Evolutionary conservation across 1,284 basidiomycete species (phyloP).

Genomic region (Meira nashicola): DNA sequence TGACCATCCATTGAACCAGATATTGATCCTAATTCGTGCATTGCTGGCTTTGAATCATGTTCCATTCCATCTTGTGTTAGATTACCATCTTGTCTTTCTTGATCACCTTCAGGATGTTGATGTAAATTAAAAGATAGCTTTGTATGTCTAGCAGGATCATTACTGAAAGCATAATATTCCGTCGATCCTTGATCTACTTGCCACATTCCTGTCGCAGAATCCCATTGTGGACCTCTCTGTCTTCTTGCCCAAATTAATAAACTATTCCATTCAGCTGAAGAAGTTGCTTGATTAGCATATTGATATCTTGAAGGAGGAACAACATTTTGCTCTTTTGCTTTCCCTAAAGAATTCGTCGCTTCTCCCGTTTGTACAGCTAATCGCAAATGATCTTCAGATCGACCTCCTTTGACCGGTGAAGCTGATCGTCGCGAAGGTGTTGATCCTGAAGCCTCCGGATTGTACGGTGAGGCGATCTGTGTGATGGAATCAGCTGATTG

Average conservation of each 20-base stretch:
- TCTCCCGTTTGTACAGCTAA: too few relatives aligned
- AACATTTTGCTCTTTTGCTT: background rate
- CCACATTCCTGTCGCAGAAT: slow-evolving; percentile 23
- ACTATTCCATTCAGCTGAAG: slow-evolving; percentile 41
- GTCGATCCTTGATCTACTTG: slow-evolving; percentile 9
- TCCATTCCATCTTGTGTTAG: background rate
- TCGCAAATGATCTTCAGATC: background rate
- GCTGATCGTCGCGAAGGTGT: background rate
- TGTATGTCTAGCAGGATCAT: slow-evolving; percentile 7
- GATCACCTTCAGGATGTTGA: background rate
- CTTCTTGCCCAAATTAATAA: slow-evolving; percentile 38
- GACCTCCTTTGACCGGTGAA: background rate
- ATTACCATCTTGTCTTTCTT: background rate
- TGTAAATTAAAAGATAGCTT: background rate
- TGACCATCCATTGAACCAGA: background rate
- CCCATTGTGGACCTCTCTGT: slow-evolving; percentile 43
- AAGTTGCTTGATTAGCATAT: slow-evolving; percentile 17
- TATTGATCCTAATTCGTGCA: background rate
- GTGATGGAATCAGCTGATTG: too few relatives aligned
- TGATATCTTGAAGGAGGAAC: background rate
- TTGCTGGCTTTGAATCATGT: background rate
- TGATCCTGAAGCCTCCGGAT: background rate
- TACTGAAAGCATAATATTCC: slow-evolving; percentile 10
- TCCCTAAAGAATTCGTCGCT: background rate
- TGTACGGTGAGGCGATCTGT: too few relatives aligned